Conservation (phyloP, 768 basidiomycete species). For the Suillus lakei region DNA sequence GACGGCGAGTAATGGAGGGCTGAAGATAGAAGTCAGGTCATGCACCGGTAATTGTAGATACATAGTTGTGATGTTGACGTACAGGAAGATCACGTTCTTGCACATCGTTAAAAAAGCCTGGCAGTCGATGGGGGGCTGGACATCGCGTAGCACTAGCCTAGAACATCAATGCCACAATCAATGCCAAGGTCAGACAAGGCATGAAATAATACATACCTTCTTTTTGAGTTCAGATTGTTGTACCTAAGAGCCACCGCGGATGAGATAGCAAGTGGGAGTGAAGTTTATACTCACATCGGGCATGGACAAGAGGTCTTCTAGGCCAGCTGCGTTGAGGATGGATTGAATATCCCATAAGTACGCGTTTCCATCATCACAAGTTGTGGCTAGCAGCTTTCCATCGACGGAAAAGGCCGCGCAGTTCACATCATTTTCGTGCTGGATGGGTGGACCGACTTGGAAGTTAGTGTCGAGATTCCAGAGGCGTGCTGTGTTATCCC, state of each 20-base stretch:
- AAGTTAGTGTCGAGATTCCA: constrained; percentile 7
- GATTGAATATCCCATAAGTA: background rate
- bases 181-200: too few species aligned
- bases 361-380: background rate
- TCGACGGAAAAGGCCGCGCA: background rate
- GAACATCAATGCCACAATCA: too few species aligned
- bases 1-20: too few species aligned
- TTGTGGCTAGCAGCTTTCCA: background rate
- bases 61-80: too few species aligned
- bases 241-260: background rate
- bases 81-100: too few species aligned
- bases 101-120: too few species aligned
- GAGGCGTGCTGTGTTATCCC: constrained; percentile 1
- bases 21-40: background rate
- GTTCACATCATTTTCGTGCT: background rate
- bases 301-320: background rate
- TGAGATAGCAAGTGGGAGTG: background rate
- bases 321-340: background rate
- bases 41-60: too few species aligned
- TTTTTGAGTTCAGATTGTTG: too few species aligned
- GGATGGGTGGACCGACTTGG: background rate
- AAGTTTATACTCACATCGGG: background rate
- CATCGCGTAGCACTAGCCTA: too few species aligned
- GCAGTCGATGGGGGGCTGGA: too few species aligned
- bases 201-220: background rate